Evolutionary conservation across 1,284 basidiomycete species (phyloP).

Genomic region (Vanrija pseudolonga): DNA sequence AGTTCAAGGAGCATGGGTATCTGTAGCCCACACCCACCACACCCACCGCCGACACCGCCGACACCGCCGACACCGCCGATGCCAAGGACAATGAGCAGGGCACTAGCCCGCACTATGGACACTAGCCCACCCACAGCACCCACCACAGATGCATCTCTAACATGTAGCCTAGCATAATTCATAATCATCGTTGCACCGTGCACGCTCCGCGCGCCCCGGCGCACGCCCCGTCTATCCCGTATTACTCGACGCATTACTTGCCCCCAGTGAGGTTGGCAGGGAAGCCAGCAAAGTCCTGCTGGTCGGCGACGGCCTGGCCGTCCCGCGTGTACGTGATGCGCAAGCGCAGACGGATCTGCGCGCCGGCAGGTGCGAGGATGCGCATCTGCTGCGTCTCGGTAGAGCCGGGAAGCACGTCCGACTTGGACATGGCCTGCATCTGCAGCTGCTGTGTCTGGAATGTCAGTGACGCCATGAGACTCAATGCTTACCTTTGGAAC

Average conservation of each 20-base stretch:
- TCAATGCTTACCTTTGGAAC: constrained; percentile 76
- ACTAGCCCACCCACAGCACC: too few relatives aligned
- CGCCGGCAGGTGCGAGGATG: constrained; percentile 79
- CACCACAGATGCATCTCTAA: too few relatives aligned
- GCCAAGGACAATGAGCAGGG: too few relatives aligned
- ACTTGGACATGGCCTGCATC: constrained; percentile 94
- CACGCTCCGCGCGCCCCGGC: background rate
- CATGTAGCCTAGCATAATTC: too few relatives aligned
- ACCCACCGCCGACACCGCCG: too few relatives aligned
- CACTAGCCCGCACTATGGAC: too few relatives aligned
- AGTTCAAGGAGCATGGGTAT: too few relatives aligned
- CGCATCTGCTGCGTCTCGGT: constrained; percentile 94
- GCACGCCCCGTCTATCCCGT: too few relatives aligned
- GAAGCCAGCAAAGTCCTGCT: constrained; percentile 90
- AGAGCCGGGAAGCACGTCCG: constrained; percentile 69
- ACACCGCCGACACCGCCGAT: too few relatives aligned
- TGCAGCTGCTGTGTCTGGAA: constrained; percentile 89
- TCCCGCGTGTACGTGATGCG: constrained; percentile 71
- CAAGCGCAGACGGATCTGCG: constrained; percentile 76
- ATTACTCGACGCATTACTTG: constrained; percentile 11
- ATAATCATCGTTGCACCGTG: background rate
- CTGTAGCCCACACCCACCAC: too few relatives aligned
- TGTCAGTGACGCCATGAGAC: constrained; percentile 10
- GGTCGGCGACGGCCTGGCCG: constrained; percentile 76
- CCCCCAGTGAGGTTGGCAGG: constrained; percentile 67